Evolutionary conservation across 2,329 filamentous ascomycete genomes (phyloP), one percentile per base, ranked within the genome.

Genomic region (Epicoccum nigrum): DNA sequence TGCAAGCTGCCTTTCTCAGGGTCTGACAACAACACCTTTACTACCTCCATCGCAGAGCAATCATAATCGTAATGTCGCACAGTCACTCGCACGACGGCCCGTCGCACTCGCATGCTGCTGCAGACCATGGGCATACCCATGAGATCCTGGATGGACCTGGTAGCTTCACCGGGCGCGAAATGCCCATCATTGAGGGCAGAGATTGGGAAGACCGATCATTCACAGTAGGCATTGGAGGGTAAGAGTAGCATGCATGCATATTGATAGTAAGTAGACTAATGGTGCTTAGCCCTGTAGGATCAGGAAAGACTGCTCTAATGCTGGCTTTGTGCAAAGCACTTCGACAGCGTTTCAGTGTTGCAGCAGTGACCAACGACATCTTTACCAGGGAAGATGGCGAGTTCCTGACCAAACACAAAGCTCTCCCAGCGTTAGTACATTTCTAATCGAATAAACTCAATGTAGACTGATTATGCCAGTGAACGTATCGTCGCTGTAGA

Each of bases 171-270:
- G 87, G 88, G 42, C 87, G 94, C 13, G 94, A 97, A 77, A 92
- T 96, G 90, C 94, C 93, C 56, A 89, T 97, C 49, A 84, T 92
- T 58, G 89, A 96, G 62, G 92, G 92, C 9, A 83, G 93, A 46
- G 83, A 92, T 70, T 99, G 92, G 90, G 82, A 82, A 21, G 90
- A 96, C 59, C 83, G 94, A 51, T 92, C 92, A 12, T 99, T 97
- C 69, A 97, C 94, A 4, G 83, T 99, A 67, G 94, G 94, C n/a
- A 97, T 97, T 76, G 94, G 94, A 77, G 94, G 94, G 92, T 96
- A 81, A 33, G 35, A 56, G 9, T 21, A n/a, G 28, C 23, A 15
- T 31, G 12, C 35, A 9, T 38, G 4, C 6, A 15, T 15, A 17
- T 28, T 31, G 3, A 9, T 17, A 42, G 16, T 46, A 46, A 46